Conservation (phyloP, 192 early-diverging fungal species). For the Funneliformis geosporum region DNA sequence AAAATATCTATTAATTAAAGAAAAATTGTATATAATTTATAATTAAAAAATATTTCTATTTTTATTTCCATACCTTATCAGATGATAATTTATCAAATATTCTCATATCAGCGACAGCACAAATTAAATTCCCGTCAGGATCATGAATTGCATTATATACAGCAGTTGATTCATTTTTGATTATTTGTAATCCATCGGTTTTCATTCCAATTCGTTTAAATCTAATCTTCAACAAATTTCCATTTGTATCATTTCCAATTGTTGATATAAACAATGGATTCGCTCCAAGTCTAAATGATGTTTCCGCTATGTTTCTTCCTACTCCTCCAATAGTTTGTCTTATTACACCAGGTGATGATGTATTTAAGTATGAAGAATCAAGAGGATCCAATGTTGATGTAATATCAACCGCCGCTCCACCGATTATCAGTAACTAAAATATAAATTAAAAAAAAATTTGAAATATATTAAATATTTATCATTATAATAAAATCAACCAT, state of each 20-base stretch:
- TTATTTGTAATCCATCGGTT: conserved; percentile 36
- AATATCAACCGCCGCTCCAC: neutral
- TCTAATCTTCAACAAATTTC: conserved; percentile 52
- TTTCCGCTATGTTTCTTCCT: conserved; percentile 89
- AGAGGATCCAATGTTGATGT: neutral
- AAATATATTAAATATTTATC: neutral
- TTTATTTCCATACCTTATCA: conserved; percentile 34
- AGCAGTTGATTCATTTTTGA: conserved; percentile 59
- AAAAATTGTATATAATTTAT: neutral
- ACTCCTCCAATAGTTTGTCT: conserved; percentile 81
- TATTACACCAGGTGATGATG: conserved; percentile 75
- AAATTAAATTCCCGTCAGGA: conserved; percentile 66
- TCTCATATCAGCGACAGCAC: conserved; percentile 93
- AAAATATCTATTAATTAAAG: conserved; percentile 22
- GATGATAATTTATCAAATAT: conserved; percentile 63
- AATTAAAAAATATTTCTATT: neutral
- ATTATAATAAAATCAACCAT: no score
- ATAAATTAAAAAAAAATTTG: neutral
- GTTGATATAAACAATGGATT: conserved; percentile 65
- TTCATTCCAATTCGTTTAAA: conserved; percentile 61
- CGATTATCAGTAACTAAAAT: neutral
- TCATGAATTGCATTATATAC: conserved; percentile 81
- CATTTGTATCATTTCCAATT: conserved; percentile 74
- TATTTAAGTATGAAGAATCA: conserved; percentile 39
- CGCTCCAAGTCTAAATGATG: conserved; percentile 63